Conservation (phyloP, 2,329 filamentous ascomycete species). For the Pseudogymnoascus sp. region DNA sequence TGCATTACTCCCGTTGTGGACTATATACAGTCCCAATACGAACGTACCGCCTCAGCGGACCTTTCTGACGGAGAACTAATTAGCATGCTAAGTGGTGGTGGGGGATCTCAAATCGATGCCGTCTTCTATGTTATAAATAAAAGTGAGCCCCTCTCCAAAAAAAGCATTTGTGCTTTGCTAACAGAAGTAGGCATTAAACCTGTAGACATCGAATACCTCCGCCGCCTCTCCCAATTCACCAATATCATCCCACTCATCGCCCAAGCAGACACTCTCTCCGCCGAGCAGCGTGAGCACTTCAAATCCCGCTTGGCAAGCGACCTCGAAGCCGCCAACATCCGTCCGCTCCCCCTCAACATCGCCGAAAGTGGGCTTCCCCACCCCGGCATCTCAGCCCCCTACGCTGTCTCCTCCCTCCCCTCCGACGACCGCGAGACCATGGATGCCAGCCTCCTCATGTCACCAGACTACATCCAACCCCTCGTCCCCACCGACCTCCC, state of each 20-base stretch:
- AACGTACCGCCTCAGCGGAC: conserved; percentile 51
- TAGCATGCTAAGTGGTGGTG: conserved; percentile 69
- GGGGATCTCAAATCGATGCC: conserved; percentile 75
- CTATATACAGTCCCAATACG: conserved; percentile 66
- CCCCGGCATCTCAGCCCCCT: conserved; percentile 38
- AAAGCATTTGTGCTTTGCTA: not conserved
- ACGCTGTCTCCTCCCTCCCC: conserved; percentile 68
- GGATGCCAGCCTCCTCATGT: conserved; percentile 92
- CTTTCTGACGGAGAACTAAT: conserved; percentile 67
- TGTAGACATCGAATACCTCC: conserved; percentile 64
- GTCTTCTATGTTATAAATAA: conserved; percentile 74
- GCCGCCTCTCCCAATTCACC: conserved; percentile 60
- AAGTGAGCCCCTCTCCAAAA: conserved; percentile 40
- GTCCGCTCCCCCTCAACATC: conserved; percentile 56
- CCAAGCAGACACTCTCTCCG: conserved; percentile 61
- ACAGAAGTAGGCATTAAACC: conserved; percentile 39
- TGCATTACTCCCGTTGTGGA: conserved; percentile 52
- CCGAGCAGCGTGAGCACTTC: conserved; percentile 46
- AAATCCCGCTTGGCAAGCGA: conserved; percentile 53
- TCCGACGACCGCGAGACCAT: conserved; percentile 71
- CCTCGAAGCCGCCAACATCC: conserved; percentile 49
- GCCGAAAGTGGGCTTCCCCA: conserved; percentile 24
- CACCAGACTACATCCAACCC: conserved; percentile 78
- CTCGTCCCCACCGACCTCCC: conserved; percentile 67
- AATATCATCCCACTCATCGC: conserved; percentile 81